Conservation (phyloP, 805 yeast species). For the Myxozyma monticola region DNA sequence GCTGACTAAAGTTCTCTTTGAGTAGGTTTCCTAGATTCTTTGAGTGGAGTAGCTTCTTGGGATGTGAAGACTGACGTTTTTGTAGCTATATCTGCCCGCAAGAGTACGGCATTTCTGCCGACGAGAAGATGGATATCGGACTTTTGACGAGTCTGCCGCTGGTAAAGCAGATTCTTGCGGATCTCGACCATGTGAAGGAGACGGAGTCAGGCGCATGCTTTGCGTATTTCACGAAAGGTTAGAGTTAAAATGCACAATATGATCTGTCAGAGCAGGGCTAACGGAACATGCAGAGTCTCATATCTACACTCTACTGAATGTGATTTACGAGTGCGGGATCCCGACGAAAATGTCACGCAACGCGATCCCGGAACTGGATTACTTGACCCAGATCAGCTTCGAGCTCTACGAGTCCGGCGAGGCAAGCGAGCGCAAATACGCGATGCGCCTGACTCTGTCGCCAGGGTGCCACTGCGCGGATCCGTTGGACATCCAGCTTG, state of each 20-base stretch:
- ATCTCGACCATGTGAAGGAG: constrained; percentile 74
- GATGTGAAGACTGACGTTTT: background rate
- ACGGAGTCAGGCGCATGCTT: constrained; percentile 81
- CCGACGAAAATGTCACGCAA: constrained; percentile 96
- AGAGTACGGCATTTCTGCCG: constrained; percentile 95
- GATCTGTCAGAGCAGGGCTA: background rate
- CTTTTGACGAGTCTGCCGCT: constrained; percentile 89
- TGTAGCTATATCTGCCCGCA: constrained; percentile 77
- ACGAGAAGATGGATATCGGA: constrained; percentile 95
- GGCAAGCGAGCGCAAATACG: constrained; percentile 67
- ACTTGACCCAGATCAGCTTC: constrained; percentile 88
- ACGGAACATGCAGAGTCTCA: constrained; percentile 62
- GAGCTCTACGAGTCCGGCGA: constrained; percentile 71
- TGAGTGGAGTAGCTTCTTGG: background rate
- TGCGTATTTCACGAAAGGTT: constrained; percentile 80
- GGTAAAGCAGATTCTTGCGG: constrained; percentile 80
- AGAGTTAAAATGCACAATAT: background rate
- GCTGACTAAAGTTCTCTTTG: constrained; percentile 89
- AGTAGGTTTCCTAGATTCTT: constrained; percentile 47
- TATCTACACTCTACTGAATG: constrained; percentile 87
- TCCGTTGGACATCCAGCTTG: constrained; percentile 94
- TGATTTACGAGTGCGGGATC: constrained; percentile 84
- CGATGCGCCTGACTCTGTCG: constrained; percentile 85
- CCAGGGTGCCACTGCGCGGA: constrained; percentile 99
- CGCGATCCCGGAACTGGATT: constrained; percentile 94